Percentiles rank a stretch among this genome's conserved stretches.
Evolutionary conservation across 2,329 filamentous ascomycete species (phyloP).

Genomic region (Xylariales sp.): DNA sequence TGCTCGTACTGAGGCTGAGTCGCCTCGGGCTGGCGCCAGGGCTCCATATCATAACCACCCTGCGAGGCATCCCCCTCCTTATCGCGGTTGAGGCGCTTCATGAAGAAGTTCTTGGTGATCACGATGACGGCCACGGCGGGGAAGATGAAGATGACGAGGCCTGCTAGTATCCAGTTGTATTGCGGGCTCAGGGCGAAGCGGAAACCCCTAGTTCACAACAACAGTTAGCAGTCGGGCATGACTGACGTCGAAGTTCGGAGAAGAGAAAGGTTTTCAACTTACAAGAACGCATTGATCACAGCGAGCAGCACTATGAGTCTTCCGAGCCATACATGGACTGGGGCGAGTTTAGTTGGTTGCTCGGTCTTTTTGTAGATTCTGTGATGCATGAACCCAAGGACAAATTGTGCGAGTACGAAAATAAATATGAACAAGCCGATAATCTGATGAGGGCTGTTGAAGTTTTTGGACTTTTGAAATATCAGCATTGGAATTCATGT

Average conservation of each 20-base stretch:
- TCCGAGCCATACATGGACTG: conserved; percentile 54
- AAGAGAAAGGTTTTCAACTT: too few species aligned
- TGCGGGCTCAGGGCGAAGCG: conserved; percentile 46
- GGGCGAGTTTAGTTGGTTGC: conserved; percentile 43
- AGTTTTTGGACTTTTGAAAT: conserved; percentile 41
- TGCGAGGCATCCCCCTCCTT: conserved; percentile 16
- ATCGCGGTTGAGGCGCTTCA: conserved; percentile 20
- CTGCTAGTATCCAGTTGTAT: conserved; percentile 43
- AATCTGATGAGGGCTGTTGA: conserved; percentile 52
- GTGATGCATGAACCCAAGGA: conserved; percentile 53
- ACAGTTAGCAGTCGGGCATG: conserved; percentile 8
- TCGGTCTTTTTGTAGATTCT: conserved; percentile 46
- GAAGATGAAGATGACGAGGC: conserved; percentile 39
- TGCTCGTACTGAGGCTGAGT: conserved; percentile 3
- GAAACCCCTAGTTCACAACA: conserved; percentile 45
- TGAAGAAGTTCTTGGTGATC: conserved; percentile 28
- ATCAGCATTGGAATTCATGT: conserved; percentile 7
- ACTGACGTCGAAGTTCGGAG: background rate
- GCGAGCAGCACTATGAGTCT: conserved; percentile 49
- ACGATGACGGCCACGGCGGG: conserved; percentile 33
- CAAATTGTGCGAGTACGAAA: conserved; percentile 48
- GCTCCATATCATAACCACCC: conserved; percentile 21
- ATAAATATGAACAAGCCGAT: conserved; percentile 51
- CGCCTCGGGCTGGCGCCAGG: conserved; percentile 10
- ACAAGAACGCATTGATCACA: conserved; percentile 54